A percentile compares a stretch with the other conserved stretches of the same genome.
Conservation (phyloP, 768 basidiomycete genomes). For the Tricholoma terreum region DNA sequence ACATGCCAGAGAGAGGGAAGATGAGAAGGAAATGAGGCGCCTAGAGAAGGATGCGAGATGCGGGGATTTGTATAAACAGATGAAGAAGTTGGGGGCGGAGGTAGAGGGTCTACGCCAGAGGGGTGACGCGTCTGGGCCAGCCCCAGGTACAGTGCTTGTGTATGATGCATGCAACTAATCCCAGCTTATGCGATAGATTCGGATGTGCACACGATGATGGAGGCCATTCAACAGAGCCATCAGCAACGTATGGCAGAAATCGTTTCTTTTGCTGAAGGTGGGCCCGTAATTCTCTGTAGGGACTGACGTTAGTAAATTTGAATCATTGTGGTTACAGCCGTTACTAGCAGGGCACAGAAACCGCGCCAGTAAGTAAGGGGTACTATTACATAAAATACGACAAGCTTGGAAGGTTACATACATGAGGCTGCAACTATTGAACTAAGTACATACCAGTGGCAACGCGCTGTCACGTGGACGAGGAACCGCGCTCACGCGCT, state of each 20-base stretch:
- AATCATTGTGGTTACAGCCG: too few relatives aligned
- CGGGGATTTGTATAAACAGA: background rate
- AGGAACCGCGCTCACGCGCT: background rate
- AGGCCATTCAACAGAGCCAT: slow-evolving; percentile 8
- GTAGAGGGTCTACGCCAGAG: background rate
- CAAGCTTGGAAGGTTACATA: too few relatives aligned
- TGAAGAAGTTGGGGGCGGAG: background rate
- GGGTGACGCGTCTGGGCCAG: background rate
- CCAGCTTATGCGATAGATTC: slow-evolving; percentile 5
- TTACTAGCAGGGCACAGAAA: too few relatives aligned
- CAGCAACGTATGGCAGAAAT: slow-evolving; percentile 9
- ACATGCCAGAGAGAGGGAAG: background rate
- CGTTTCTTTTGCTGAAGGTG: slow-evolving; percentile 12
- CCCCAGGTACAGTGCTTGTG: background rate
- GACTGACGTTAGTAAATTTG: too few relatives aligned
- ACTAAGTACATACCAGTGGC: too few relatives aligned
- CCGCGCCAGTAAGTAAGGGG: too few relatives aligned
- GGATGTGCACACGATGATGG: slow-evolving; percentile 5
- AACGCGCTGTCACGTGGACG: background rate
- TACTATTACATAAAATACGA: too few relatives aligned
- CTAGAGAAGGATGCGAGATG: background rate
- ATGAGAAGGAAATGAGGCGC: background rate
- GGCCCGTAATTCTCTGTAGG: too few relatives aligned
- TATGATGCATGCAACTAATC: background rate
- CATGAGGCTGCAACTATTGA: too few relatives aligned